Conservation (phyloP, 257 asterid genomes). For the Striga asiatica region DNA sequence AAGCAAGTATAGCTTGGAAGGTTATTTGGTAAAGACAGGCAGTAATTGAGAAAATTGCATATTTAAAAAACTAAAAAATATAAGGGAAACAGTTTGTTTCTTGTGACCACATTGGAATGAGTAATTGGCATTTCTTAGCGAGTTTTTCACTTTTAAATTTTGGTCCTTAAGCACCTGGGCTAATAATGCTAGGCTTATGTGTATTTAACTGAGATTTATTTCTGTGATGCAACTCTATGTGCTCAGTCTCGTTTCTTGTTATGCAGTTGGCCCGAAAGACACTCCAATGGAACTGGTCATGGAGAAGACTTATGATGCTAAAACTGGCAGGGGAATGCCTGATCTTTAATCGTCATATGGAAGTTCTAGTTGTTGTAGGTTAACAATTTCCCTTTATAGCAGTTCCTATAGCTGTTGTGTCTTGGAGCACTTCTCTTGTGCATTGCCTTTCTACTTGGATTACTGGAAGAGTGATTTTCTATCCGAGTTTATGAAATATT, state of each 20-base stretch:
- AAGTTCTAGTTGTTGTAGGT: slow-evolving; percentile 12
- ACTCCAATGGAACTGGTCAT: slow-evolving; percentile 64
- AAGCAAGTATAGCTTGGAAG: too few species aligned
- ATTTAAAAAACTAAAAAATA: too few species aligned
- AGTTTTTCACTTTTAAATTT: neutral
- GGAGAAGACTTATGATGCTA: slow-evolving; percentile 76
- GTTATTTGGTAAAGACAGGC: too few species aligned
- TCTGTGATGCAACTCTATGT: neutral
- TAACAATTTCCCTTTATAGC: neutral
- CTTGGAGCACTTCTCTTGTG: neutral
- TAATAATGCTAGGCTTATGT: neutral
- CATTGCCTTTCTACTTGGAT: neutral
- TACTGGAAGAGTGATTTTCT: too few species aligned
- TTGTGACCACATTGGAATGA: too few species aligned
- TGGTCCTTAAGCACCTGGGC: neutral
- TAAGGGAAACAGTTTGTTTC: too few species aligned
- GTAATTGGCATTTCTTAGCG: too few species aligned
- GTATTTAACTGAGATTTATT: too few species aligned
- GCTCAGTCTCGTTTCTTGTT: slow-evolving; percentile 11
- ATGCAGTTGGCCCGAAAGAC: slow-evolving; percentile 87
- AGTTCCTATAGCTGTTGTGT: neutral
- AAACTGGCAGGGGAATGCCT: slow-evolving; percentile 88
- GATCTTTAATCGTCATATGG: slow-evolving; percentile 35
- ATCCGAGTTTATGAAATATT: too few species aligned
- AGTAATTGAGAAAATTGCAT: too few species aligned